Evolutionary conservation across 2,329 filamentous ascomycete species (phyloP), one percentile per base, ranked within the genome.

Genomic region (Aureobasidium sp.): DNA sequence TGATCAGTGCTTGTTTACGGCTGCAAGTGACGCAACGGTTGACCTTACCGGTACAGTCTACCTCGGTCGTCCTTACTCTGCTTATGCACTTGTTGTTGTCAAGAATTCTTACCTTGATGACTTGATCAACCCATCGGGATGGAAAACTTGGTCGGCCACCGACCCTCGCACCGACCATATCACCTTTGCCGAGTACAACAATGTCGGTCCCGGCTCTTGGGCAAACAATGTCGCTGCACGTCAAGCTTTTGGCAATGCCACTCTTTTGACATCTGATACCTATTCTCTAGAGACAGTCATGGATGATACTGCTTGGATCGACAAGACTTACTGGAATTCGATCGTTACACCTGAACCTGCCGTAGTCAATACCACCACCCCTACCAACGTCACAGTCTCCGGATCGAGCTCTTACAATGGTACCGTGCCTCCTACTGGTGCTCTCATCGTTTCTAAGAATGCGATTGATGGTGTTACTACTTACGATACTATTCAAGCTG

Each of bases 291-390:
- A 67, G 2, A 66, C 66, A 22, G 70, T 73, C 0, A 75, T 75
- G 72, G 72, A 72, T 47, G 71, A 69, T 1, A 74, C 71, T 15
- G 67, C 69, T 2, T 75, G 73, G 73, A 75, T 75, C 37, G 73
- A 75, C 61, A 69, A 70, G 68, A 75, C 73, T 5, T 76, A 74
- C 64, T 76, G 69, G 69, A 68, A 71, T 58, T 70, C 70, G 0
- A 75, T 76, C 19, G 63, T 66, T 4, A 75, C 73, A 1, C 74
- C 74, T 7, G 64, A 65, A 31, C 70, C 69, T 17, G 62, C 66
- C 5, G 60, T 64, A 4, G 39, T 64, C 1, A 63, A 63, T n/a
- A 58, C 67, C 6, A 52, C 63, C 1, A 63, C 66, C 0, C 40
- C 61, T 33, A 66, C 66, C 8, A 72, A 71, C n/a, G 68, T 66